Conservation (phyloP, 495 filamentous ascomycete genomes). For the Xylona heveae region DNA sequence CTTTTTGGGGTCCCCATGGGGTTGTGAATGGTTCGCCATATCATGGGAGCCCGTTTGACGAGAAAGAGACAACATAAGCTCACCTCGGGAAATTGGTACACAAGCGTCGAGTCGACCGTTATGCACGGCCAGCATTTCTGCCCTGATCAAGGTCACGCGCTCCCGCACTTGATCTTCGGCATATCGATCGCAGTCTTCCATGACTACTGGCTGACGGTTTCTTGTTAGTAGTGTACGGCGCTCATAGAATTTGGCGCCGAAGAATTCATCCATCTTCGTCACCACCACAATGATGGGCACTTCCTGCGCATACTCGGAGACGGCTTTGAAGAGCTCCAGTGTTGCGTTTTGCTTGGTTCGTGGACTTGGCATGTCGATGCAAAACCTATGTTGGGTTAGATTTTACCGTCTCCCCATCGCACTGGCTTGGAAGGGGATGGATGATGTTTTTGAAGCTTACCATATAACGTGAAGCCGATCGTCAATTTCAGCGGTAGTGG, state of each 20-base stretch:
- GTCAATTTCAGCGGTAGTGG: slow-evolving; percentile 5
- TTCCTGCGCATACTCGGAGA: slow-evolving; percentile 11
- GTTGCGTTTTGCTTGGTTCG: slow-evolving; percentile 11
- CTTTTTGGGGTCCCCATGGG: no score
- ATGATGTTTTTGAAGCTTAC: no score
- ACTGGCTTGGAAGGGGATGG: no score
- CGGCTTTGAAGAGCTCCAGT: slow-evolving; percentile 9
- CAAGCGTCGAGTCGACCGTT: slow-evolving; percentile 10
- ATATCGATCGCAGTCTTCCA: background rate
- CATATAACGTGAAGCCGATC: slow-evolving; percentile 11
- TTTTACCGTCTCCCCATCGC: background rate
- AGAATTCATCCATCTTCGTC: slow-evolving; percentile 12
- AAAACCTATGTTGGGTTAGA: slow-evolving; percentile 7
- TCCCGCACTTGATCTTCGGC: slow-evolving; percentile 8
- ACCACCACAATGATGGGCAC: slow-evolving; percentile 11
- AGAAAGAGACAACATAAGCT: slow-evolving; percentile 2
- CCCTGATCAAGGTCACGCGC: slow-evolving; percentile 8
- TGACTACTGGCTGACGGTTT: background rate
- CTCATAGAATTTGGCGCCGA: no score
- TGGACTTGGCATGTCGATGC: slow-evolving; percentile 12
- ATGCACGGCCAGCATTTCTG: slow-evolving; percentile 8
- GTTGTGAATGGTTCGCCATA: no score
- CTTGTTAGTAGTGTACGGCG: slow-evolving; percentile 5
- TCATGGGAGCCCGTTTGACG: no score
- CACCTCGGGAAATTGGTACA: slow-evolving; percentile 11